Percentiles rank a stretch among this genome's conserved stretches.
phyloP scores from a whole-genome alignment of 257 asterid species.

The Nicotiana noctiflora region DNA sequence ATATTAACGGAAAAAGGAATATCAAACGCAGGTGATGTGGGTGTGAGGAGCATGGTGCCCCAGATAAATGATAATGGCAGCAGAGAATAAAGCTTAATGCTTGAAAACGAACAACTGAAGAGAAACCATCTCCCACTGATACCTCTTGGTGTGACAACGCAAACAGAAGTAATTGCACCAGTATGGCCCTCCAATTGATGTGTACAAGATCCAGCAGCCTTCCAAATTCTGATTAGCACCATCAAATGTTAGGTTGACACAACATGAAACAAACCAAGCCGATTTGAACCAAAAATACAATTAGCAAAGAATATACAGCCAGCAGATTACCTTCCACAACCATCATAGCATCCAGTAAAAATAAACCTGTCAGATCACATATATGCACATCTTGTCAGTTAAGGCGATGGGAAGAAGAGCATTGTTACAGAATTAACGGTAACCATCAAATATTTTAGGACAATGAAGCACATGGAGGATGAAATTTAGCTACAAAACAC shows the following conservation, averaged over 20 bases:
- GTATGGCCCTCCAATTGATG: constrained; percentile 84
- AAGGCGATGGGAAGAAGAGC: neutral
- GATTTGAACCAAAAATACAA: neutral
- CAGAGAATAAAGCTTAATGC: neutral
- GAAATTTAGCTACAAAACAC: no score
- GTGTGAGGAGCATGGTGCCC: neutral
- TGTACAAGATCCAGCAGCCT: constrained; percentile 68
- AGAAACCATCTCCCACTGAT: neutral
- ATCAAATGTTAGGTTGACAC: neutral
- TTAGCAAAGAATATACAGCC: constrained; percentile 6
- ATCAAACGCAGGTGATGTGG: neutral
- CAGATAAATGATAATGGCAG: neutral
- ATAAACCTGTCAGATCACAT: constrained; percentile 50
- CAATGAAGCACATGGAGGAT: no score
- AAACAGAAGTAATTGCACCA: constrained; percentile 72
- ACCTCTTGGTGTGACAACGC: constrained; percentile 61
- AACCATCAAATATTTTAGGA: neutral
- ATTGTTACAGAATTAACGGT: neutral
- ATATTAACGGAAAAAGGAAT: neutral
- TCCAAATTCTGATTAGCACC: constrained; percentile 62
- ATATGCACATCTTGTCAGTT: constrained; percentile 9
- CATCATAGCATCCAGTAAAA: constrained; percentile 91
- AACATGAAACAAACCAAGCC: no score
- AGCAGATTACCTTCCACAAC: constrained; percentile 71
- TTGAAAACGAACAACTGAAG: neutral